phyloP scores from a whole-genome alignment of 192 early-diverging fungal species.

The Diversispora epigaea region DNA sequence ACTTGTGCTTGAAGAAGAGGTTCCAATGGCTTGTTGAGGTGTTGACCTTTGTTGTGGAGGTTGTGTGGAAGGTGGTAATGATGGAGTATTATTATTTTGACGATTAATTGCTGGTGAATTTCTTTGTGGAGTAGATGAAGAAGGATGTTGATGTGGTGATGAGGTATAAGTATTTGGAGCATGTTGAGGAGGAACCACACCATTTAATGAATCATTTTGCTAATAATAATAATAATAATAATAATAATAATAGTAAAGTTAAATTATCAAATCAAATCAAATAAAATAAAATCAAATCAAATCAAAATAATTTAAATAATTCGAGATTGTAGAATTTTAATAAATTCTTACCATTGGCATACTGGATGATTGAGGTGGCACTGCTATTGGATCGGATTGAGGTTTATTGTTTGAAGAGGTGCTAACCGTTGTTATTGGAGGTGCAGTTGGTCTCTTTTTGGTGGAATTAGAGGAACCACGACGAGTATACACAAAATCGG shows the following conservation, averaged over 20 bases:
- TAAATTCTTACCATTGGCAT: neutral
- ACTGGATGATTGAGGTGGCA: neutral
- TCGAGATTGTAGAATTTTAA: no score
- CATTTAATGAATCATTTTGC: slow-evolving; percentile 4
- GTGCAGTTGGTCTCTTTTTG: slow-evolving; percentile 36
- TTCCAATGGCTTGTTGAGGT: neutral
- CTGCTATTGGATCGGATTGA: neutral
- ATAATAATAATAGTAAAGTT: neutral
- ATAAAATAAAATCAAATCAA: neutral
- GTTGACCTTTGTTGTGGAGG: neutral
- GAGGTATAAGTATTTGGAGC: neutral
- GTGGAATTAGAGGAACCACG: slow-evolving; percentile 33
- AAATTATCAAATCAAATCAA: neutral
- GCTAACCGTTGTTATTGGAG: neutral
- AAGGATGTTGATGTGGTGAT: neutral
- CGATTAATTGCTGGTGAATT: neutral
- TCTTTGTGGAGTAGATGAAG: neutral
- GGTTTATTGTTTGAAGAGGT: neutral
- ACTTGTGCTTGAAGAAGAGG: no score
- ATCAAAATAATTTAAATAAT: neutral
- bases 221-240: neutral
- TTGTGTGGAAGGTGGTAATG: neutral
- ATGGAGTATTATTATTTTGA: neutral
- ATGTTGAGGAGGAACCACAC: neutral
- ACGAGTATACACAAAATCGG: slow-evolving; percentile 57